These are phyloP conservation scores for Termitomyces sp. DNA, from an alignment of 768 basidiomycete species.

Conservation along the genomic window DNA sequence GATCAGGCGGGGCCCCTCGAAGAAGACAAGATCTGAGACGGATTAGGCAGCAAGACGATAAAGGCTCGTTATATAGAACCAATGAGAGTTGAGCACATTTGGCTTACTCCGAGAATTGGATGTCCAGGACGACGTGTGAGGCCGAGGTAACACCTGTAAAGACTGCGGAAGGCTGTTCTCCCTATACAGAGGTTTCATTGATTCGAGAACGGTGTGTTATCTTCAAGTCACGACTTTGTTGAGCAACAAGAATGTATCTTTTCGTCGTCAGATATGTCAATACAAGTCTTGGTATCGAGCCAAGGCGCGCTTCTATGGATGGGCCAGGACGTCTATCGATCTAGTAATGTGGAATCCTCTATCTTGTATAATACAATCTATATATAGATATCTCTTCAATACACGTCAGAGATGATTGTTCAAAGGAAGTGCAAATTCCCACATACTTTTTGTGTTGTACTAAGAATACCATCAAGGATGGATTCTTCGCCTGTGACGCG, in stretches of 20 bases:
- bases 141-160: background rate
- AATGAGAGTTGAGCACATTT: constrained; percentile 8
- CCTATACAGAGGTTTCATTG: background rate
- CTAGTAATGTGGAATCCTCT: background rate
- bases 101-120: background rate
- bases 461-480: constrained; percentile 8
- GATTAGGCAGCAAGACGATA: background rate
- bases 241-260: background rate
- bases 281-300: background rate
- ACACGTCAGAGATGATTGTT: background rate
- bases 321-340: constrained; percentile 2
- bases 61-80: constrained; percentile 3
- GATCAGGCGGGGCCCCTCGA: background rate
- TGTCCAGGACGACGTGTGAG: background rate
- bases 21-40: background rate
- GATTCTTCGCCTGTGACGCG: constrained; percentile 13
- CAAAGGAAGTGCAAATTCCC: too few relatives aligned
- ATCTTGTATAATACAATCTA: background rate
- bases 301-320: background rate
- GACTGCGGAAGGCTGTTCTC: background rate
- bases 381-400: background rate
- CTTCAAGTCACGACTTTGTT: background rate
- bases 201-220: background rate
- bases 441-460: too few relatives aligned
- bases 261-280: background rate